phyloP scores from a whole-genome alignment of 2,329 filamentous ascomycete genomes.

The Alternaria hordeiaustralica region DNA sequence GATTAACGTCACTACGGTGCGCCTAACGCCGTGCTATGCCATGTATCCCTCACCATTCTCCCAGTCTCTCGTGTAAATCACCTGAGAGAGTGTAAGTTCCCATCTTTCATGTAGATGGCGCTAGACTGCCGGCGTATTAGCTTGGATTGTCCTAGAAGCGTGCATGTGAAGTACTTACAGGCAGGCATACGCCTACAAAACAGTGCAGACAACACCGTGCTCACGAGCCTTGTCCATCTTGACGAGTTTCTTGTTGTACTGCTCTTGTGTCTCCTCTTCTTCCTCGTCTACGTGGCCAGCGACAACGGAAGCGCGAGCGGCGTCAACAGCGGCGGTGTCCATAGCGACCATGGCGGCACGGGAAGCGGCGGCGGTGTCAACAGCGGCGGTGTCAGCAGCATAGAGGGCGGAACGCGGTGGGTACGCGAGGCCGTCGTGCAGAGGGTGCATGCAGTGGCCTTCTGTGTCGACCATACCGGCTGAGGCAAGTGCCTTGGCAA shows the following conservation, averaged over 20 bases:
- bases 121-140: not conserved
- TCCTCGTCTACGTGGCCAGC: not conserved
- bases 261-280: not conserved
- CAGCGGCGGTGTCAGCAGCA: too few relatives aligned
- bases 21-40: not conserved
- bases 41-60: not conserved
- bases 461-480: not conserved
- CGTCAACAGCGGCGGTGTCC: too few relatives aligned
- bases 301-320: too few relatives aligned
- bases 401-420: too few relatives aligned
- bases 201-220: not conserved
- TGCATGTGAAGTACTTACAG: not conserved
- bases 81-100: not conserved
- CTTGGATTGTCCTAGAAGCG: not conserved
- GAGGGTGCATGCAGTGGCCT: not conserved
- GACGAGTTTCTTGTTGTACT: not conserved
- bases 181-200: too few relatives aligned
- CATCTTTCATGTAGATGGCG: not conserved
- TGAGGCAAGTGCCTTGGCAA: not conserved
- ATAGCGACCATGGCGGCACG: not conserved
- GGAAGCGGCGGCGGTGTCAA: too few relatives aligned
- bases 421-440: too few relatives aligned
- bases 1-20: not conserved
- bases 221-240: not conserved
- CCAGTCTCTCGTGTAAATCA: not conserved